Evolutionary conservation across 371 early-diverging fungal genomes (phyloP), one percentile per base, ranked within the genome.

Genomic region (Encephalitozoon hellem): DNA sequence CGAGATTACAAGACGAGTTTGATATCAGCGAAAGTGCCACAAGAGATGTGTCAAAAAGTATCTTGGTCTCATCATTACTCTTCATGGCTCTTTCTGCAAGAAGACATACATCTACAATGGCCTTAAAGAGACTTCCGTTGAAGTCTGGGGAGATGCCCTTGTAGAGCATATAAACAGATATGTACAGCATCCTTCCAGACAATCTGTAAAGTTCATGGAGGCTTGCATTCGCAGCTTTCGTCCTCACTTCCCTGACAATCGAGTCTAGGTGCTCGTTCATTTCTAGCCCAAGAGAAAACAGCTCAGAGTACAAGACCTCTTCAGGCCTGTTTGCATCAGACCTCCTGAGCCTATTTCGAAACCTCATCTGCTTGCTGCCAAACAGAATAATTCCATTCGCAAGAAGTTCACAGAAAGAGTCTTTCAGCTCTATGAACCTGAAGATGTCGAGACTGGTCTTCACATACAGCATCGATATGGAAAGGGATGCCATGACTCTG

Each of bases 21-120:
- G 32, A 53, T 26, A 73, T 47, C 39, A 80, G 9, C 18, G 45
- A 64, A n/a, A 77, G 51, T 1, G 71, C 9, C 32, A 80, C 54
- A n/a, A 79, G 70, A 65, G 34, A 21, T 43, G 43, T 67, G 47
- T 75, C 69, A 55, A 79, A 75, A 18, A 79, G 45, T 18, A 79
- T 25, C 34, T 47, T 54, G 21, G 15, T 28, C 25, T 68, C 47
- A 23, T 9, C 1, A 34, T 76, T 55, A 25, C 54, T 30, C 18
- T 39, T 39, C 67, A 72, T 67, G 0, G 39, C 9, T 15, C 45
- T 30, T 63, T 77, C 74, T 4, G 67, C 25, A n/a, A 51, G 21
- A 21, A 66, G 21, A 21, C 54, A 38, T 21, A 42, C 18, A 1
- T 28, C 43, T 6, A 54, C 11, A 26, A 39, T 23, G 30, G 32